Evolutionary conservation across 2,329 filamentous ascomycete genomes (phyloP), one percentile per base, ranked within the genome.

Genomic region (Basipetospora sp.): DNA sequence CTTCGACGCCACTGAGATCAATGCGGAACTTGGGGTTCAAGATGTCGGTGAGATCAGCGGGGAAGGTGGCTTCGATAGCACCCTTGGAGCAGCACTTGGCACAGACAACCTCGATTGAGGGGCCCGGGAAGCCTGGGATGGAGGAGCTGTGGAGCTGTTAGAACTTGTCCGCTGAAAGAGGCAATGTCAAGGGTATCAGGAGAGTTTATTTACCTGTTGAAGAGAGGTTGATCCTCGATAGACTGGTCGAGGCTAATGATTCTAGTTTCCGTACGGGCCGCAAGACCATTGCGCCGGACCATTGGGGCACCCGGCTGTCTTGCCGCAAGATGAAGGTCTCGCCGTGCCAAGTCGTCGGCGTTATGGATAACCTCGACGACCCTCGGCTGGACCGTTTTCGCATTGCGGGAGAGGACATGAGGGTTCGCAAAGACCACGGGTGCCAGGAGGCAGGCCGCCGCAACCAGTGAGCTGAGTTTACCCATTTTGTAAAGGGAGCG

Each of bases 161-260:
- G n/a, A n/a, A n/a, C n/a, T n/a, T n/a, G n/a, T n/a, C n/a, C n/a
- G n/a, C n/a, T n/a, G n/a, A n/a, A n/a, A n/a, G n/a, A n/a, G n/a
- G n/a, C n/a, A n/a, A n/a, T n/a, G n/a, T n/a, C n/a, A n/a, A n/a
- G n/a, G n/a, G n/a, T n/a, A n/a, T n/a, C n/a, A n/a, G n/a, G n/a
- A n/a, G n/a, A n/a, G n/a, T n/a, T n/a, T n/a, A n/a, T n/a, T n/a
- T 40, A 35, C 38, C 38, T 40, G 32, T 40, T 40, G 32, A 40
- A 40, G n/a, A 40, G 13, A 19, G 28, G 20, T 27, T 40, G 30
- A 20, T 40, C 27, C 18, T 25, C 31, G 18, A 40, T 31, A 4
- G 38, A 34, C 38, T 40, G 38, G 13, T 31, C 38, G 19, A 40
- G 25, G 14, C 38, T 40, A 17, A 40, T 10, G 16, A 14, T n/a